Base-by-base conservation (phyloP, 83 land plant genomes). In the Isoetes engelmannii region DNA sequence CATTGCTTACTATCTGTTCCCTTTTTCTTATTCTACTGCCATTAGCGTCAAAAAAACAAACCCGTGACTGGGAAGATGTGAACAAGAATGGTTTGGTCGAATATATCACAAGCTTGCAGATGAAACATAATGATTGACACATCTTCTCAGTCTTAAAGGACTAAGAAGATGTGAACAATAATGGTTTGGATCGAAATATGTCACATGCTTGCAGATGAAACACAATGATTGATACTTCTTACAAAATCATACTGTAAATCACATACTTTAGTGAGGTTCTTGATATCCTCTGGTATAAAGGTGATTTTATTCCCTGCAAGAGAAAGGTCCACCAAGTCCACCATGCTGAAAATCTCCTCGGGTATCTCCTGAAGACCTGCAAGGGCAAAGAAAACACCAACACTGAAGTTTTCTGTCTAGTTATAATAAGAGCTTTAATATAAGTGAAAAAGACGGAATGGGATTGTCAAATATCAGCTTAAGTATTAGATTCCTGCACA, bases 331-430 rank as follows among this genome's bases (percentile, higher is more conserved):
- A 71, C 79, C 47, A 76, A 68, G 56, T 76, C 79, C 9, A 45
- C 48, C 17, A 76, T 56, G 20, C 45, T 21, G 13, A 71, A 76
- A 13, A 76, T 61, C 45, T 66, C 74, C 6, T 60, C 51, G 17
- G 79, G 79, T 28, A 76, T 70, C 65, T 76, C 79, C 18, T 53
- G 69, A 45, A 76, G 69, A 28, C 79, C 79, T 76, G 62, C 28
- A 41, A 5, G 47, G 9, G 44, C 18, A 57, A 13, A 69, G 10
- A 69, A 69, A 20, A 6, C 4, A 18, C 6, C 7, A 57, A 51
- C 55, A 51, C 37, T 28, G 37, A 2, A 28, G 37, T 28, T 28
- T 28, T 2, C 37, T 28, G 55, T 51, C 15, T 15, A 12, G 0
- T 51, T 51, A 17, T 15, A 51, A 17, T 18, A 59, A 42, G 1